phyloP scores from a whole-genome alignment of 2,329 filamentous ascomycete species.

The Scorias spongiosa region DNA sequence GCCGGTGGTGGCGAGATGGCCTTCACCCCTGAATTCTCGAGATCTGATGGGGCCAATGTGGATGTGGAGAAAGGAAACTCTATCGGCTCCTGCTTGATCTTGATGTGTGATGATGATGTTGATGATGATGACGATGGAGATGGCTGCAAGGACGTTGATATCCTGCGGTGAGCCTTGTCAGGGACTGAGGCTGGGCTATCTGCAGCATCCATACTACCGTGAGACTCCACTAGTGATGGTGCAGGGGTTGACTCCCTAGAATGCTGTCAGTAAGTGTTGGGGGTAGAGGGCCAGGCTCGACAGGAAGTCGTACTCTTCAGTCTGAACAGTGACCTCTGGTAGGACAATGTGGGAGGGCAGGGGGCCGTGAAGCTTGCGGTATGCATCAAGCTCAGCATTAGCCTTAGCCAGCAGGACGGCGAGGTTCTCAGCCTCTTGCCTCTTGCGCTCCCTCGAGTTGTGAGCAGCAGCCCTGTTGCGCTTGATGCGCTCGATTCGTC shows the following conservation, averaged over 20 bases:
- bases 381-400: constrained; percentile 18
- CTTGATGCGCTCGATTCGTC: constrained; percentile 90
- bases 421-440: constrained; percentile 75
- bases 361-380: constrained; percentile 16
- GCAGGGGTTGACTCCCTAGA: constrained; percentile 10
- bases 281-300: neutral
- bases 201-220: constrained; percentile 11
- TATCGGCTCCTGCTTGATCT: constrained; percentile 18
- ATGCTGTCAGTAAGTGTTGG: neutral
- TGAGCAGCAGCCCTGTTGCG: constrained; percentile 91
- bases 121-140: too few species aligned
- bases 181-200: constrained; percentile 13
- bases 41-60: constrained; percentile 11
- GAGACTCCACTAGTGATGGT: constrained; percentile 16
- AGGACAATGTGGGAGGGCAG: constrained; percentile 18
- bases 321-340: constrained; percentile 17
- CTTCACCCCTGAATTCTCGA: constrained; percentile 12
- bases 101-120: neutral
- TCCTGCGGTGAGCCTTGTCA: constrained; percentile 8
- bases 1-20: constrained; percentile 4
- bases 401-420: constrained; percentile 30
- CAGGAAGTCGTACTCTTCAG: constrained; percentile 8
- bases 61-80: constrained; percentile 9
- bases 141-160: too few species aligned
- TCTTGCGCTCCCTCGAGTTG: constrained; percentile 88